These are phyloP conservation scores for Heliosperma pusillum DNA, from an alignment of 148 eudicot species.

Conservation along the genomic window DNA sequence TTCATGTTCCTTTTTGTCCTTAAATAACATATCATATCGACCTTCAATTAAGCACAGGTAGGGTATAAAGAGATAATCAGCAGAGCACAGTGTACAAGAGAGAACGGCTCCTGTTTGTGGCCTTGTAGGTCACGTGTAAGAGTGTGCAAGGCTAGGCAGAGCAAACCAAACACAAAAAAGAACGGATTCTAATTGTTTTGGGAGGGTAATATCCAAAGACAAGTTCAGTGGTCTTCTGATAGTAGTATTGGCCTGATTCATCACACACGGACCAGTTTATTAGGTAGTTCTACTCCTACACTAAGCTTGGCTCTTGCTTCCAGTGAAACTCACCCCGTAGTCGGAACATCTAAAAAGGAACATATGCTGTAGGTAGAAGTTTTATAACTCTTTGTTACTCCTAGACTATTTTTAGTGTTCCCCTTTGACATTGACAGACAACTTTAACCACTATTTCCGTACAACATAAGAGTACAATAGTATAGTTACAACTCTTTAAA, in stretches of 20 bases:
- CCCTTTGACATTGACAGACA: neutral
- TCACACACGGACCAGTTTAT: neutral
- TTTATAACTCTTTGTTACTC: neutral
- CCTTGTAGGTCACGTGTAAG: neutral
- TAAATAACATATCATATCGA: too few species aligned
- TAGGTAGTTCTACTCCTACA: neutral
- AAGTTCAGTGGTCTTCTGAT: neutral
- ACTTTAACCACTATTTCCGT: neutral
- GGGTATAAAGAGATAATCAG: neutral
- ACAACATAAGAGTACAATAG: too few species aligned
- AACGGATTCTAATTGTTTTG: neutral
- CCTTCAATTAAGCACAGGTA: neutral
- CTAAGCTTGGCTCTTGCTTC: neutral
- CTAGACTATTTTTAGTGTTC: neutral
- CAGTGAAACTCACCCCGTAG: neutral
- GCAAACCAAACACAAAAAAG: neutral
- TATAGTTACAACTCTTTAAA: too few species aligned
- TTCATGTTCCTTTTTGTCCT: too few species aligned
- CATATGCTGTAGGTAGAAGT: neutral
- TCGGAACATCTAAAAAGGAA: neutral
- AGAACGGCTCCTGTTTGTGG: neutral
- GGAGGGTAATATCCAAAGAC: neutral
- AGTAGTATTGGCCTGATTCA: neutral
- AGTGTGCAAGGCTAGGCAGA: neutral
- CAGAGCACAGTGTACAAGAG: neutral